Evolutionary conservation across 495 filamentous ascomycete species (phyloP), one percentile per base, ranked within the genome.

Genomic region (Hypoxylon intermedium): DNA sequence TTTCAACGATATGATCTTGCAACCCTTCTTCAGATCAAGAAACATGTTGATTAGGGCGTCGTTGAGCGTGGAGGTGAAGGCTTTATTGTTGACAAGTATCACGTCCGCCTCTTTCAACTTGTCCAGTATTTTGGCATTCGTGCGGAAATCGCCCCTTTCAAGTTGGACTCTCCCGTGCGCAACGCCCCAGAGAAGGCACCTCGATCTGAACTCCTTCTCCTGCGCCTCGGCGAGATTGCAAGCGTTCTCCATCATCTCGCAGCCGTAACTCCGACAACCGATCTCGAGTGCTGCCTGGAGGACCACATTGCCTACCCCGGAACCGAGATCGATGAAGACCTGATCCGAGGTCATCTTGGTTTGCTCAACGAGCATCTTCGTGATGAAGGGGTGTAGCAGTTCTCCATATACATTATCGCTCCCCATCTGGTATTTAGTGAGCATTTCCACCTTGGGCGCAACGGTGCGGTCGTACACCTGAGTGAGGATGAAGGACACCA

Each of bases 51-150:
- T 86, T 48, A 98, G 82, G 61, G 87, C 83, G 67, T 89, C 88
- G 74, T 98, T 98, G 51, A 97, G 82, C 38, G 86, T 82, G 3
- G 91, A 85, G 9, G 86, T 90, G 72, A 98, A 98, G 16, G 89
- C 94, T 74, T 98, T 90, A 74, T 98, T 98, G 77, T 98, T 98
- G 60, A 98, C 93, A 24, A 98, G 81, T 18, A 98, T 83, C 20
- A 97, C 91, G 71, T 98, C 94, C 2, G 93, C 92, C 42, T 86
- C 83, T 69, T 89, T 87, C 21, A 98, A 76, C 20, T 88, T 83
- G 30, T 83, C 80, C 42, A 86, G 76, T 19, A 97, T 91, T 49
- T 77, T 82, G 18, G 85, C 71, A 65, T 88, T 89, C 63, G 85
- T 83, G 23, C 93, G 82, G 68, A 98, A 97, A 63, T 97, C 91